Evolutionary conservation across 495 filamentous ascomycete genomes (phyloP), one percentile per base, ranked within the genome.

Genomic region (Talaromyces wortmannii): DNA sequence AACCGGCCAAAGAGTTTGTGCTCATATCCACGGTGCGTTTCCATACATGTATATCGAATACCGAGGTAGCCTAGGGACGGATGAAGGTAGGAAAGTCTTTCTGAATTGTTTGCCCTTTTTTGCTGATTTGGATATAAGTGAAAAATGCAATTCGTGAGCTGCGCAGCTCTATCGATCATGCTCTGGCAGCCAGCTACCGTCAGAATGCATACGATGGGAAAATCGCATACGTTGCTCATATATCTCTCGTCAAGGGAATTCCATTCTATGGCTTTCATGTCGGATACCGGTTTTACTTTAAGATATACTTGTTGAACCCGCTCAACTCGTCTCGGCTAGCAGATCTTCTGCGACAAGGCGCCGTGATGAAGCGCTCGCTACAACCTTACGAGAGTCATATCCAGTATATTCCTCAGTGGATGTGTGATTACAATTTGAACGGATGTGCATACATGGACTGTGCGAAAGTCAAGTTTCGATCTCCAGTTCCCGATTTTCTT

Each of bases 391-490:
- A 98, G 68, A 90, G 87, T 48, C 95, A 97, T 68, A 67, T 97
- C 44, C 87, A 95, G 67, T 97, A 88, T 69, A 69, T 96, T 7
- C 79, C 92, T 2, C 95, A 97, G 72, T 97, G 95, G 83, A 96
- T 97, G 92, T 88, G 86, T 59, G 95, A 98, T 64, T 97, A 91
- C 77, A 97, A 95, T 60, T 76, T 98, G 59, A 96, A 92, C 64
- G 94, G 94, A 10, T 98, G 94, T 64, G 84, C 81, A 31, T 96
- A 90, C 63, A 85, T 98, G 66, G 80, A 86, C 48, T 89, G 85
- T 60, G 68, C 66, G 10, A 86, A 82, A 45, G 79, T 82, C 30
- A 76, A 66, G 42, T 97, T 96, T 61, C 82, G 95, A 51, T 70
- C 72, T 36, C 90, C 91, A 5, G 77, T 97, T 7, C 92, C 95